A percentile compares a stretch with the other conserved stretches of the same genome.
phyloP scores from a whole-genome alignment of 2,329 filamentous ascomycete genomes.

The Monosporascus sp. region DNA sequence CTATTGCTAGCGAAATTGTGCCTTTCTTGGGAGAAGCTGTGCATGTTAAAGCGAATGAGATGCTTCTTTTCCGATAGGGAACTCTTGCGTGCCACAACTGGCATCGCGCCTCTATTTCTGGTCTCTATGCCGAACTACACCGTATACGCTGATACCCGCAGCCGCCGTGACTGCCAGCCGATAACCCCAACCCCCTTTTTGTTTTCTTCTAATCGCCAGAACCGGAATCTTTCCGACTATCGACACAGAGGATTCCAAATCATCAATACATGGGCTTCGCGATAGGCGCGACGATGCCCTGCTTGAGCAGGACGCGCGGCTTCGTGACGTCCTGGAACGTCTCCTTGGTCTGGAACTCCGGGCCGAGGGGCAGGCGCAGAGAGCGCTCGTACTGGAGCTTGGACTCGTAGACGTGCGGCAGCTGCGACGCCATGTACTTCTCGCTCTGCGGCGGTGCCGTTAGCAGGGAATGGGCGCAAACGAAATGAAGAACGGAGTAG shows the following conservation, averaged over 20 bases:
- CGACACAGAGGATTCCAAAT: not conserved
- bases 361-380: conserved; percentile 79
- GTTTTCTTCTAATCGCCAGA: too few species aligned
- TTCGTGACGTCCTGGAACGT: conserved; percentile 86
- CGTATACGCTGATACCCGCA: too few species aligned
- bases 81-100: too few species aligned
- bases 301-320: conserved; percentile 84
- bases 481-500: not conserved
- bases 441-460: conserved; percentile 53
- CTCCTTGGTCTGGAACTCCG: conserved; percentile 95
- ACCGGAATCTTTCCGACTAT: too few species aligned
- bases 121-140: too few species aligned
- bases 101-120: too few species aligned
- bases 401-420: conserved; percentile 89
- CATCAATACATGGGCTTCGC: conserved; percentile 57
- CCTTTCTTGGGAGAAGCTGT: too few species aligned
- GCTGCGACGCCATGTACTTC: conserved; percentile 76
- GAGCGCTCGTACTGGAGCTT: conserved; percentile 86
- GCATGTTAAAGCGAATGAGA: too few species aligned
- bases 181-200: not conserved
- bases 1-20: too few species aligned
- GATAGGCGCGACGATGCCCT: conserved; percentile 85
- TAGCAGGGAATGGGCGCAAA: conserved; percentile 6
- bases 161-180: too few species aligned
- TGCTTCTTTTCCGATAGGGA: too few species aligned